These are phyloP conservation scores for Ascochyta fabae DNA, from an alignment of 2,329 filamentous ascomycete genomes.

Conservation along the genomic window DNA sequence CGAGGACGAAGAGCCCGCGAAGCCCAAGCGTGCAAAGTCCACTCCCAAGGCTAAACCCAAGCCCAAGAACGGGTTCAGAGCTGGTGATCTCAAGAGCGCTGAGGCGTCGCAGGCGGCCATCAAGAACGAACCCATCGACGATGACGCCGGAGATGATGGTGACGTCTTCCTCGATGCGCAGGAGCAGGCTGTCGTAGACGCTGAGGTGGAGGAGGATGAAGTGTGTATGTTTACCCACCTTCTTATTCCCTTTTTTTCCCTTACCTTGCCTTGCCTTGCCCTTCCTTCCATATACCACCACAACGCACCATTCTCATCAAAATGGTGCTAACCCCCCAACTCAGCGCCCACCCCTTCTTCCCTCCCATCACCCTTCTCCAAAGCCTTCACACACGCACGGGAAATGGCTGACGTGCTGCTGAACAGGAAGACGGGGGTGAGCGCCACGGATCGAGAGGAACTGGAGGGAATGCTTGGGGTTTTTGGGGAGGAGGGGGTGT, in stretches of 20 bases:
- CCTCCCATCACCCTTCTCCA: background rate
- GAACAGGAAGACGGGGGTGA: background rate
- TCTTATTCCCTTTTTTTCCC: no score
- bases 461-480: background rate
- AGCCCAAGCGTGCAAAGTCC: background rate
- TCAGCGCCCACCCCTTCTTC: background rate
- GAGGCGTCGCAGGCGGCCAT: background rate
- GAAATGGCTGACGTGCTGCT: constrained; percentile 5
- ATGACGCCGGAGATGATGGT: background rate
- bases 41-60: constrained; percentile 1
- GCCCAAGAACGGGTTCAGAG: constrained; percentile 2
- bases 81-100: background rate
- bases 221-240: constrained; percentile 4
- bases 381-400: background rate
- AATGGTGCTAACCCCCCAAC: background rate
- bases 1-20: background rate
- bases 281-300: background rate
- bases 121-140: constrained; percentile 2
- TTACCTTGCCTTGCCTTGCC: no score
- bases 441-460: background rate
- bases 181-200: background rate
- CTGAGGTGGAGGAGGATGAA: background rate
- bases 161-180: background rate
- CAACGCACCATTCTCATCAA: background rate
- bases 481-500: background rate